Evolutionary conservation across 306 rosid genomes (phyloP).

Genomic region (Dryas alaskensis): DNA sequence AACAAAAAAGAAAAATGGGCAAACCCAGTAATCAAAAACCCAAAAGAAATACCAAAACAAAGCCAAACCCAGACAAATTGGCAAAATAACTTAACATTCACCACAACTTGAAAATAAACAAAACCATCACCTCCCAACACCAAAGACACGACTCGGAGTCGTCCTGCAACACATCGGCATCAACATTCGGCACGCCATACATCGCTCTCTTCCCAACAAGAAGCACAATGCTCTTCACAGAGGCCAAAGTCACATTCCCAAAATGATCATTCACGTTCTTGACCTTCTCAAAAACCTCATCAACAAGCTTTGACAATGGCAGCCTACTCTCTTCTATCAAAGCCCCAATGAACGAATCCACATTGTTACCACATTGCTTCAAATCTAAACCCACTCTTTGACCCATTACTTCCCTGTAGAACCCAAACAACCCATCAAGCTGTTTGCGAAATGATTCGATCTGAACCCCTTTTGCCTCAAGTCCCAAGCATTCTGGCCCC

Average conservation of each 20-base stretch:
- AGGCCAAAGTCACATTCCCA: conserved; percentile 50
- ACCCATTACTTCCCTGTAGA: conserved; percentile 46
- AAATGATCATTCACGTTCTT: conserved; percentile 25
- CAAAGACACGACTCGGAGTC: conserved; percentile 68
- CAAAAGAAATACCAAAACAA: neutral
- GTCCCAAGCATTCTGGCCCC: conserved; percentile 27
- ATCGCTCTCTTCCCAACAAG: conserved; percentile 68
- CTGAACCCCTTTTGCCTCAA: conserved; percentile 42
- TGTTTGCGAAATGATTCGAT: conserved; percentile 48
- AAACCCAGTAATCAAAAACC: neutral
- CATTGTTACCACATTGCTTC: conserved; percentile 27
- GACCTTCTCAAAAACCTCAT: conserved; percentile 45
- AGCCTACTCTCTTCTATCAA: conserved; percentile 76
- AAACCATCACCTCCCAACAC: conserved; percentile 90
- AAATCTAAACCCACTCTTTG: conserved; percentile 39
- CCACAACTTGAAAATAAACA: neutral
- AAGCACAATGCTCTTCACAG: conserved; percentile 66
- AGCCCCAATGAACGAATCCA: conserved; percentile 52
- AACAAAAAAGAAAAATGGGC: neutral
- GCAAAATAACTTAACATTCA: neutral
- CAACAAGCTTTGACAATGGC: conserved; percentile 71
- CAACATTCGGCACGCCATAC: conserved; percentile 72
- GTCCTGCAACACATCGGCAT: conserved; percentile 90
- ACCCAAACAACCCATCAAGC: conserved; percentile 55
- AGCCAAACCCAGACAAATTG: neutral